A percentile compares a stretch with the other conserved stretches of the same genome.
Evolutionary conservation across 2,329 filamentous ascomycete species (phyloP).

Genomic region (Periconia digitata): DNA sequence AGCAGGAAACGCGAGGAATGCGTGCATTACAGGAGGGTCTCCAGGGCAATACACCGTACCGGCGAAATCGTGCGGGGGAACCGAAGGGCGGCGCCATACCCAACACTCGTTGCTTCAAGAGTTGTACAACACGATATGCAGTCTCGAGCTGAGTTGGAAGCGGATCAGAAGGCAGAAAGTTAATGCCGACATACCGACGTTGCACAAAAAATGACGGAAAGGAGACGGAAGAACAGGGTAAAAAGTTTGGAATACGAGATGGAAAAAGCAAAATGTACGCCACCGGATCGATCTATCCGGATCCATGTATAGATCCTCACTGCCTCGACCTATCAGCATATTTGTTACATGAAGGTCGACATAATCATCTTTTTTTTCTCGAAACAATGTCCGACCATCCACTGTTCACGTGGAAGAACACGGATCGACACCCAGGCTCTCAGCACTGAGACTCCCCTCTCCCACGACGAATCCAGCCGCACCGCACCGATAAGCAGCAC

Average conservation of each 20-base stretch:
- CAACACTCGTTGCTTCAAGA: too few relatives aligned
- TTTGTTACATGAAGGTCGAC: too few relatives aligned
- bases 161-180: background rate
- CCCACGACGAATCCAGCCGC: conserved; percentile 4
- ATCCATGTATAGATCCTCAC: too few relatives aligned
- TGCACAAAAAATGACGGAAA: background rate
- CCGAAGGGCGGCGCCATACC: background rate
- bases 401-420: too few relatives aligned
- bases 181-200: background rate
- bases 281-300: background rate
- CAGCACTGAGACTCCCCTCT: conserved; percentile 3
- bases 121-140: too few relatives aligned
- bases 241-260: background rate
- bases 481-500: background rate
- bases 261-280: background rate
- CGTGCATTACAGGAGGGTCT: background rate
- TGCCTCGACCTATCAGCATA: too few relatives aligned
- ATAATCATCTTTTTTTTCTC: too few relatives aligned
- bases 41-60: background rate
- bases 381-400: too few relatives aligned
- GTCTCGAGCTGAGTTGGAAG: too few relatives aligned
- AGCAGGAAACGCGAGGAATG: background rate
- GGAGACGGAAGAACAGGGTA: too few relatives aligned
- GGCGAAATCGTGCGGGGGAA: background rate
- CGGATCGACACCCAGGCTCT: background rate